phyloP scores from a whole-genome alignment of 768 basidiomycete genomes.

The Rhodotorula graminis region DNA sequence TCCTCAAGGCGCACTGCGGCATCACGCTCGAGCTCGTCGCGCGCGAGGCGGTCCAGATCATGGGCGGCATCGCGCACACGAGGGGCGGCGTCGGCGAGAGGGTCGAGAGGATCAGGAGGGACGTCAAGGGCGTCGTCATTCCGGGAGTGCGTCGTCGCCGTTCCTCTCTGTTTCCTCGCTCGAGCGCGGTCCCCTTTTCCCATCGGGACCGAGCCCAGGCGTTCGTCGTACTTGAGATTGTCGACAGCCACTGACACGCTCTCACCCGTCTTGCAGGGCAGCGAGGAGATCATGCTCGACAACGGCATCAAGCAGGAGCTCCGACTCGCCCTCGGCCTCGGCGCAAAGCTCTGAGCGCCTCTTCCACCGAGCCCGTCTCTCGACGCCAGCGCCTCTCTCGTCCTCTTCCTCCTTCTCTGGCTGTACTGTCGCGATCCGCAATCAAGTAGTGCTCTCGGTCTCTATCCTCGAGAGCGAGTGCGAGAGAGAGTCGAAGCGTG shows the following conservation, averaged over 20 bases:
- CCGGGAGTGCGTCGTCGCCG: slow-evolving; percentile 7
- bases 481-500: no score
- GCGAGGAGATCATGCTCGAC: slow-evolving; percentile 39
- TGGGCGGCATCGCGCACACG: slow-evolving; percentile 42
- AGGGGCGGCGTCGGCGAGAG: slow-evolving; percentile 37
- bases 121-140: slow-evolving; percentile 38
- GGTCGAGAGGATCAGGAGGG: slow-evolving; percentile 37
- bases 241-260: no score
- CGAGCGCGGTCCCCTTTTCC: no score
- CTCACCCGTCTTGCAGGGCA: slow-evolving; percentile 1
- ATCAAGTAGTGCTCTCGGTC: no score
- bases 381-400: no score
- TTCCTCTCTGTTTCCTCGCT: neutral
- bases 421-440: neutral
- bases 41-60: slow-evolving; percentile 39
- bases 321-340: slow-evolving; percentile 32
- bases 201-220: no score
- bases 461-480: no score
- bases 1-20: slow-evolving; percentile 39
- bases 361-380: no score
- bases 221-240: no score
- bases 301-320: slow-evolving; percentile 30
- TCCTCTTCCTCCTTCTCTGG: no score
- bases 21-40: slow-evolving; percentile 36
- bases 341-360: slow-evolving; percentile 30